Percentiles rank a stretch among this genome's conserved stretches.
Conservation (phyloP, 768 basidiomycete genomes). For the Imleria badia region DNA sequence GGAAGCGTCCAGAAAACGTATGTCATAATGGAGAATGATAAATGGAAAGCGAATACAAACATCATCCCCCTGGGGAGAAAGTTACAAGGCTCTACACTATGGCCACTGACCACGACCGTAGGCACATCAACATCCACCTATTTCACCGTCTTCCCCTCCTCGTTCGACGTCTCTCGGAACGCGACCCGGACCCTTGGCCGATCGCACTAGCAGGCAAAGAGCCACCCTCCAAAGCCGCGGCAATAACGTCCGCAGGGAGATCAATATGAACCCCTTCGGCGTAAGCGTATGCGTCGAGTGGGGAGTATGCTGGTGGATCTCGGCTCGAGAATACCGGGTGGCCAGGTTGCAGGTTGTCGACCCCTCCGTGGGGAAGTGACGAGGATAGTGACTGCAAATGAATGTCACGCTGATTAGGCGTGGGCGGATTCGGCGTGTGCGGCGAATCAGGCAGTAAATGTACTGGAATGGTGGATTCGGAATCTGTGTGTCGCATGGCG, state of each 20-base stretch:
- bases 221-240: slow-evolving; percentile 80
- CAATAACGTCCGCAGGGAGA: slow-evolving; percentile 88
- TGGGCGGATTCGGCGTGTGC: slow-evolving; percentile 75
- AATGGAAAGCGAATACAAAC: slow-evolving; percentile 25
- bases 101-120: slow-evolving; percentile 17
- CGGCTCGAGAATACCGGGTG: slow-evolving; percentile 45
- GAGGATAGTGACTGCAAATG: slow-evolving; percentile 61
- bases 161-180: slow-evolving; percentile 59
- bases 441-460: slow-evolving; percentile 83
- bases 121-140: background rate
- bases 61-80: slow-evolving; percentile 14
- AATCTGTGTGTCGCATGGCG: slow-evolving; percentile 58
- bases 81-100: slow-evolving; percentile 25
- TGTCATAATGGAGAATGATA: slow-evolving; percentile 16
- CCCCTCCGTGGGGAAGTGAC: slow-evolving; percentile 12
- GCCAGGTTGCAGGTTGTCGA: slow-evolving; percentile 29
- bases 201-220: slow-evolving; percentile 59
- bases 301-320: slow-evolving; percentile 85
- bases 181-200: slow-evolving; percentile 46
- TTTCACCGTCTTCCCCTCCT: slow-evolving; percentile 45
- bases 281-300: slow-evolving; percentile 82
- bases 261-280: slow-evolving; percentile 91
- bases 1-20: slow-evolving; percentile 25
- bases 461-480: slow-evolving; percentile 67
- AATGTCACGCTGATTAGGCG: slow-evolving; percentile 82